Conservation (phyloP, 2,329 filamentous ascomycete genomes). For the Lasiodiplodia hormozganensis region DNA sequence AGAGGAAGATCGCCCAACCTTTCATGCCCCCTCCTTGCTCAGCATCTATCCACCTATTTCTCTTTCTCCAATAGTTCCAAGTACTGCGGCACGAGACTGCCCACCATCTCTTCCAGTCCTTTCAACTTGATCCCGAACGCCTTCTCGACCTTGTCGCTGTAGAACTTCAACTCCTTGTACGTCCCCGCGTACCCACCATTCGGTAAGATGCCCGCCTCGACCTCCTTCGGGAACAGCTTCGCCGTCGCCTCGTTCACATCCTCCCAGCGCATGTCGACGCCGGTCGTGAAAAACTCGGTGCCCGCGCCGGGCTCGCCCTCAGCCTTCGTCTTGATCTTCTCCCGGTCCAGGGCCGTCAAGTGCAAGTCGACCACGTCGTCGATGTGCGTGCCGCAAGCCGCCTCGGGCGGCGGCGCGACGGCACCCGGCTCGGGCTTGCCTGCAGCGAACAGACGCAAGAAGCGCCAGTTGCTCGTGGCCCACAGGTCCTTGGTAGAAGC, state of each 20-base stretch:
- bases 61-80: conserved; percentile 13
- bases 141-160: background rate
- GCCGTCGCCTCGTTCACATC: conserved; percentile 7
- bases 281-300: conserved; percentile 4
- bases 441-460: conserved; percentile 4
- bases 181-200: conserved; percentile 25
- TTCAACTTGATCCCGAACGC: conserved; percentile 16
- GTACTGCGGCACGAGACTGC: conserved; percentile 2
- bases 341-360: conserved; percentile 27
- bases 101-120: background rate
- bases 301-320: background rate
- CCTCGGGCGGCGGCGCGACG: background rate
- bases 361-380: conserved; percentile 29
- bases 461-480: background rate
- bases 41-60: background rate
- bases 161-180: background rate
- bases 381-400: conserved; percentile 17
- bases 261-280: conserved; percentile 7
- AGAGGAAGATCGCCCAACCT: too few species aligned
- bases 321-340: background rate
- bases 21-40: too few species aligned
- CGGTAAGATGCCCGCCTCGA: conserved; percentile 19
- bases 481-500: background rate
- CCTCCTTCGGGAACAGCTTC: conserved; percentile 23
- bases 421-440: background rate